Evolutionary conservation across 2,329 filamentous ascomycete genomes (phyloP), one percentile per base, ranked within the genome.

Genomic region (Zymoseptoria crescenta): DNA sequence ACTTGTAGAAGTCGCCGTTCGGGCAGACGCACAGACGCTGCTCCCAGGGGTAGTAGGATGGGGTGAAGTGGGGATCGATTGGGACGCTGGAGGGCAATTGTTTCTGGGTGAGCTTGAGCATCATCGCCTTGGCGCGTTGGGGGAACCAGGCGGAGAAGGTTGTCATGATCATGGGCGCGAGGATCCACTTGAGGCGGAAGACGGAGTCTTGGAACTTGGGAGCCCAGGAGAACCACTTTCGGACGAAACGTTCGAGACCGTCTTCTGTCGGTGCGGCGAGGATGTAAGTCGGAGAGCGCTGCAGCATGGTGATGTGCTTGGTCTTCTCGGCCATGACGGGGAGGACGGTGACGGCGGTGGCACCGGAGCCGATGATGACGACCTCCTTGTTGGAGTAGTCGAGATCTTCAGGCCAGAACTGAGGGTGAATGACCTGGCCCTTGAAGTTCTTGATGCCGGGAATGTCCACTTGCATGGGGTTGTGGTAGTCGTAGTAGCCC

Each of bases 271-370:
- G 69, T 21, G 65, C 58, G 20, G 69, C 65, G 48, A 72, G 59
- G 54, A 72, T 60, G 67, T 89, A 92, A 0, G 81, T 82, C 0
- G 91, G 91, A 52, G 85, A 90, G 58, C 91, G 84, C 74, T 95
- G 90, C 2, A 95, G 80, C 83, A 93, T 90, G 1, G 88, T 93
- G 28, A 91, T 84, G 13, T 82, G 80, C 4, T 74, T 75, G 4
- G 87, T 88, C 48, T 80, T 82, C 50, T 87, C 75, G 0, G 85
- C 83, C 52, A 95, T 74, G 52, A 80, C 82, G 0, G 90, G 91
- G 2, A 95, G 72, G 0, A 96, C 79, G 0, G 90, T 94, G 54
- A 93, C 75, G 6, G 89, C 87, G 0, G 91, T 95, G 2, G 90
- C 90, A 7, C 91, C 91, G 16, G 83, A 87, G 16, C 89, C 89